Evolutionary conservation across 805 yeast genomes (phyloP), one percentile per base, ranked within the genome.

Genomic region (Nakazawaea ishiwadae): DNA sequence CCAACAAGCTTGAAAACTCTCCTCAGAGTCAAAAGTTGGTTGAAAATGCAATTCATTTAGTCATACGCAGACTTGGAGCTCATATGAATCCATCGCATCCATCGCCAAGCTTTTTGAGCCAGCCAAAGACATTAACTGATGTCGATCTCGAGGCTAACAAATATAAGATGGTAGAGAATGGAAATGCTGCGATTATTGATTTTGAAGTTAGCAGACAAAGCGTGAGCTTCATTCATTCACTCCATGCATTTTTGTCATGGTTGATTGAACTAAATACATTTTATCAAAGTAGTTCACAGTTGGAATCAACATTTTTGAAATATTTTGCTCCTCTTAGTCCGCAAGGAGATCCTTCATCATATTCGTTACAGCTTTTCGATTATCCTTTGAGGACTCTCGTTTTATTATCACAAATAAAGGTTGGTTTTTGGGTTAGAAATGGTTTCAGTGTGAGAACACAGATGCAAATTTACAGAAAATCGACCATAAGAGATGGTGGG

Each of bases 351-450:
- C 14, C 29, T 16, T 36, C 36, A 7, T 26, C 15, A 29, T 59
- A 52, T 12, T 27, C 42, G 2, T 34, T 42, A n/a, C 30, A 33
- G 9, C 53, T 83, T 5, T 74, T 83, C 48, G 96, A 88, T 48
- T 81, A 84, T 48, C 84, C 96, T 0, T 58, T 93, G 16, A 69
- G 95, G 44, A 82, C 90, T 0, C 55, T 88, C 21, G 96, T 86
- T 0, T 60, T 86, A 7, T 61, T 87, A 48, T 78, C 96, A 0
- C 97, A 93, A 53, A 84, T 91, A 7, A 82, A 86, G 46, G 79
- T 84, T 0, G 96, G 96, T 0, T 74, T 84, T 43, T 91, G 98
- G 98, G 96, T 91, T 0, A 74, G 98, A 53, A 91, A 91, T 60
- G 99, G 99, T 0, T 73, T 77, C 44, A 82, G 90, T 31, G 79